Evolutionary conservation across 2,329 filamentous ascomycete genomes (phyloP), one percentile per base, ranked within the genome.

Genomic region (Cercospora citrullina): DNA sequence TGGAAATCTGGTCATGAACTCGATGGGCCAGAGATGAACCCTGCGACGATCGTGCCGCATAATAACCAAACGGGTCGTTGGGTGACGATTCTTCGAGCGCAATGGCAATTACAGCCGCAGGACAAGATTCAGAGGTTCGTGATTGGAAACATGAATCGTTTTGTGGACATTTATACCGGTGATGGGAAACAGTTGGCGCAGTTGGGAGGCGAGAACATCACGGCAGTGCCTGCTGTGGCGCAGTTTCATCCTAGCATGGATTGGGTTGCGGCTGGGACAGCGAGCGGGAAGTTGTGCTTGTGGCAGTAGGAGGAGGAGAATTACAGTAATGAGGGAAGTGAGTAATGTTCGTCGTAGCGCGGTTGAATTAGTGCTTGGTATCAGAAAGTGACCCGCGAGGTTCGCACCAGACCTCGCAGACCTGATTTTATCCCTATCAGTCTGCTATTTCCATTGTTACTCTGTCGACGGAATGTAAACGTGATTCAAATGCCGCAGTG

Each of bases 41-140:
- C 94, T 0, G 82, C 85, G 0, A 85, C 89, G 0, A 82, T 87
- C 1, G 86, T 98, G 0, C 84, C 84, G 10, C 95, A 99, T 76
- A 99, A 99, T 76, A 97, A 97, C 76, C 95, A 99, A 81, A 98
- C 94, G 0, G 95, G 94, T 0, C 86, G 94, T 65, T 97, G 93
- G 93, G 93, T 97, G 0, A 96, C 93, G 0, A 97, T 89, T 74
- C 81, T 91, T 85, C 77, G 96, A 85, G 86, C 95, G 78, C 93
- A 97, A 74, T 99, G 95, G 95, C 95, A 99, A 79, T 84, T 87
- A 33, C 85, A 87, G 57, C 94, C 95, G 0, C 82, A 85, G 36
- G 92, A 95, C 67, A 89, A 90, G 7, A 88, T 96, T 5, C 90
- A 96, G 71, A 93, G 94, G 69, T 93, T 99, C 74, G 91, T 89